Base-by-base conservation (phyloP, 345 rosid species). In the Triadica sebifera region DNA sequence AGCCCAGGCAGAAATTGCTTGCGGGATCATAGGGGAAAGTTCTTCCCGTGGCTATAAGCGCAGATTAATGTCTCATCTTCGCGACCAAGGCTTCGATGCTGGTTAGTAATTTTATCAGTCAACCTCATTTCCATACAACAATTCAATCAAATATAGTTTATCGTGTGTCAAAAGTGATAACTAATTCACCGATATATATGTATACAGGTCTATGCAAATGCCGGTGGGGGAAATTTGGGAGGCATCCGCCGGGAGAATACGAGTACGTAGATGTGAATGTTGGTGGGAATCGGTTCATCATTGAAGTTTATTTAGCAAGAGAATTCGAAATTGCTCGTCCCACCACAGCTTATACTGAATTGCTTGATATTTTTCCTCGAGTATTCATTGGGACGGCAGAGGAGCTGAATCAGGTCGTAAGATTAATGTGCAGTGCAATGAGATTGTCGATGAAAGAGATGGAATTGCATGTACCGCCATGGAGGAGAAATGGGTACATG, bases 401-500 rank as follows among this genome's bases (percentile, higher is more conserved):
- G 50, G 84, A 87, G 65, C 70, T 95, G 8, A 90, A 87, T 86
- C 78, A 87, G 77, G 60, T 86, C 0, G 88, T 86, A 78, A 89
- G 86, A 75, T 65, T 90, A 19, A 90, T 95, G 94, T 88, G 93
- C 79, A 80, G 50, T 12, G 93, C 86, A 7, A 79, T 86, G 1
- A 82, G 84, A 59, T 74, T 72, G 70, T 90, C 97, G 11, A 84
- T 95, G 91, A 87, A 80, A 58, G 76, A 77, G 58, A 77, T 58
- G 4, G 81, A 67, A 38, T 62, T 93, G 85, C 72, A 69, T 8
- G 74, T 90, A 65, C 92, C 98, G 0, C 99, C 99, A 0, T 95
- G 99, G 99, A 89, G 98, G 79, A 88, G 87, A 67, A 84, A 85
- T 13, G 83, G 88, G 19, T 93, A 89, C 75, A 81, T 93, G 96